Percentiles rank a stretch among this genome's conserved stretches.
Conservation (phyloP, 1,139 yeast genomes). For the Pichia sp. region DNA sequence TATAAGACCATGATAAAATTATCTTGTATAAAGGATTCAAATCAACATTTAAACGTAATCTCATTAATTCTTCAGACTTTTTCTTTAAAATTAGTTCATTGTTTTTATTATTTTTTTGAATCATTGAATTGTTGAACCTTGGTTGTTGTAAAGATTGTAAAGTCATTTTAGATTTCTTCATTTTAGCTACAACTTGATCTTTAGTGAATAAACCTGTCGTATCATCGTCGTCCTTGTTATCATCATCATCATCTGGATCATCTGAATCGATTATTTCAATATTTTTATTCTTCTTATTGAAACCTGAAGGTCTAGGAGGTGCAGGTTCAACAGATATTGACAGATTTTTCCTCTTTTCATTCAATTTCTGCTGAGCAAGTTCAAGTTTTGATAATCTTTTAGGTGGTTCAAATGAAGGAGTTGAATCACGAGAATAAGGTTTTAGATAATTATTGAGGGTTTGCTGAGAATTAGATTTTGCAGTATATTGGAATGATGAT, state of each 20-base stretch:
- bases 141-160: constrained; percentile 23
- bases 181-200: constrained; percentile 27
- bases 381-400: constrained; percentile 27
- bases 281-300: constrained; percentile 38
- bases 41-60: constrained; percentile 71
- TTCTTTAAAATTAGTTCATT: constrained; percentile 34
- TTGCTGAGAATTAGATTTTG: constrained; percentile 17
- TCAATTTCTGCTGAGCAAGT: constrained; percentile 30
- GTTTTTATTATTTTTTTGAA: constrained; percentile 7
- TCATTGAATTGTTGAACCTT: constrained; percentile 8
- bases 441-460: constrained; percentile 24
- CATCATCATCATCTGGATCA: constrained; percentile 9
- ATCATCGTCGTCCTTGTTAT: too few relatives aligned
- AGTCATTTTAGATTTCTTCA: constrained; percentile 23
- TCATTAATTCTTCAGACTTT: constrained; percentile 69
- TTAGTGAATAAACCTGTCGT: constrained; percentile 24
- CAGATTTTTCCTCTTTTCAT: constrained; percentile 29
- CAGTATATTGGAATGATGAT: constrained; percentile 13
- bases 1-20: constrained; percentile 74
- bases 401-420: constrained; percentile 14
- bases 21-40: constrained; percentile 65
- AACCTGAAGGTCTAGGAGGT: constrained; percentile 81
- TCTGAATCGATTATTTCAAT: constrained; percentile 17
- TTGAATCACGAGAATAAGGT: constrained; percentile 15
- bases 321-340: constrained; percentile 30